Evolutionary conservation across 2,329 filamentous ascomycete genomes (phyloP).

Genomic region (Ophiostoma piceae): DNA sequence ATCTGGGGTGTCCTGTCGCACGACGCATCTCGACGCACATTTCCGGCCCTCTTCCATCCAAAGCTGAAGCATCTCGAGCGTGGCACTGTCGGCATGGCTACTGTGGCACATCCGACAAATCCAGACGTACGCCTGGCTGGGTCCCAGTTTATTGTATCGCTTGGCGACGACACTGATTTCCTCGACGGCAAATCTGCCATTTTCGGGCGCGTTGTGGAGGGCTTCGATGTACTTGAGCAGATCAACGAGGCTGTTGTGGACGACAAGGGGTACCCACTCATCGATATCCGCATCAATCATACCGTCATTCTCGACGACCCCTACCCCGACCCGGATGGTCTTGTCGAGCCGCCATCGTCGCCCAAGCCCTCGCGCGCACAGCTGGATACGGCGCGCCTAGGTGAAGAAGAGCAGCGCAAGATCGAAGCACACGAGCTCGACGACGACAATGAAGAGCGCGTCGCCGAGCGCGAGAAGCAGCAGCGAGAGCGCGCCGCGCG

Average conservation of each 20-base stretch:
- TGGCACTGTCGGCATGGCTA: constrained; percentile 97
- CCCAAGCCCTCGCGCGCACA: constrained; percentile 79
- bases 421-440: constrained; percentile 51
- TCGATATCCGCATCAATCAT: constrained; percentile 92
- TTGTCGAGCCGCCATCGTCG: constrained; percentile 72
- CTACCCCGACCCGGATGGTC: constrained; percentile 71
- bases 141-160: constrained; percentile 90
- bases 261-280: constrained; percentile 76
- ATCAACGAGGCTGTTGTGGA: constrained; percentile 89
- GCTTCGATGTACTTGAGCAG: constrained; percentile 88
- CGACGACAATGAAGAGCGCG: constrained; percentile 60
- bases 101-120: constrained; percentile 67
- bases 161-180: constrained; percentile 84
- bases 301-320: constrained; percentile 90
- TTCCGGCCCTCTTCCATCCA: constrained; percentile 75
- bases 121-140: constrained; percentile 76
- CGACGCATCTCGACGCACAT: constrained; percentile 64
- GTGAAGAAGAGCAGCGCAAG: constrained; percentile 72
- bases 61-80: constrained; percentile 85
- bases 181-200: constrained; percentile 90
- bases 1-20: constrained; percentile 82
- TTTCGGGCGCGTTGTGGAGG: constrained; percentile 92
- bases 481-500: constrained; percentile 85
- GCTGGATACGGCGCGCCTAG: constrained; percentile 84
- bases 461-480: constrained; percentile 62